Conservation (phyloP, 2,329 filamentous ascomycete species). For the Juglanconis sp. region DNA sequence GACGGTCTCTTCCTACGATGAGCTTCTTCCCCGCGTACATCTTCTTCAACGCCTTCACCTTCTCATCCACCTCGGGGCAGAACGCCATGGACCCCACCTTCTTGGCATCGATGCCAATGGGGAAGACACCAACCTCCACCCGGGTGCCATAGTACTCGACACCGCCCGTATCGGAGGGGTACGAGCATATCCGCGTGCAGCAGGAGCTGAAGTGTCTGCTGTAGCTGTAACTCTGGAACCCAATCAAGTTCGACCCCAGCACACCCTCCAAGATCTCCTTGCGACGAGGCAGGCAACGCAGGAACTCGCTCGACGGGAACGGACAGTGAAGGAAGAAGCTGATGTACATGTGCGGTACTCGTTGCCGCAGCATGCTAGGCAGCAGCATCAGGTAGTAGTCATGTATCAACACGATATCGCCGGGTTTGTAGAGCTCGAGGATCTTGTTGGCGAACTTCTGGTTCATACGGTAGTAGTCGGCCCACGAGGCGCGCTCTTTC, state of each 20-base stretch:
- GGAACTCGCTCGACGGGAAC: constrained; percentile 94
- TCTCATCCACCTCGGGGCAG: constrained; percentile 64
- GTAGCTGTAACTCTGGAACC: constrained; percentile 94
- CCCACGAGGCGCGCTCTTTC: constrained; percentile 79
- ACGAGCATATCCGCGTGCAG: constrained; percentile 87
- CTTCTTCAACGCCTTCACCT: constrained; percentile 69
- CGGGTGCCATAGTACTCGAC: constrained; percentile 87
- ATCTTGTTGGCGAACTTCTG: constrained; percentile 88
- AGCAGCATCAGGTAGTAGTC: constrained; percentile 92
- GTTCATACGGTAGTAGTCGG: constrained; percentile 91
- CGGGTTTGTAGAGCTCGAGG: constrained; percentile 82
- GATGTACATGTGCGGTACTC: constrained; percentile 85
- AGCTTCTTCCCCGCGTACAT: constrained; percentile 89
- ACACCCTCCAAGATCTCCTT: constrained; percentile 90
- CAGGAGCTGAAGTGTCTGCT: constrained; percentile 92
- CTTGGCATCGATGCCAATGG: constrained; percentile 88
- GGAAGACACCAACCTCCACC: constrained; percentile 88
- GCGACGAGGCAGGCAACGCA: constrained; percentile 80
- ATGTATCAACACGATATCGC: constrained; percentile 88
- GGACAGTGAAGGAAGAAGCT: constrained; percentile 92
- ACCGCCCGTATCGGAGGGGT: constrained; percentile 78
- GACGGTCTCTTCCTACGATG: constrained; percentile 89
- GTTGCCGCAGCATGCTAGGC: constrained; percentile 82
- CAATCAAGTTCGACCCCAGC: constrained; percentile 86
- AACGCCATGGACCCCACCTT: constrained; percentile 75